Evolutionary conservation across 2,329 filamentous ascomycete genomes (phyloP).

Genomic region (Epichloe scottii): DNA sequence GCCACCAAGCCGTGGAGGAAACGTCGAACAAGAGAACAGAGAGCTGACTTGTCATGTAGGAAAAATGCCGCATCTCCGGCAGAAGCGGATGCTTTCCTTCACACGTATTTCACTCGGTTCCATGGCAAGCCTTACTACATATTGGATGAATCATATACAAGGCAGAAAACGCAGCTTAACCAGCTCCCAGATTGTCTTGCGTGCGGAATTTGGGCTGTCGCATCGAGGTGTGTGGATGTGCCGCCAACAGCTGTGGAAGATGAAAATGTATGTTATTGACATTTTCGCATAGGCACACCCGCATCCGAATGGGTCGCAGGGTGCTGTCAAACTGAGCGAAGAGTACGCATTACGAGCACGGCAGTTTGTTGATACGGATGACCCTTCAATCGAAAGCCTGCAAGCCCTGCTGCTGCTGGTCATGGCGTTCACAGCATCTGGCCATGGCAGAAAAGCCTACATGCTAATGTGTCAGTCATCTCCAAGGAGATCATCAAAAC

Average conservation of each 20-base stretch:
- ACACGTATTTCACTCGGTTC: constrained; percentile 67
- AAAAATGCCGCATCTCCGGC: constrained; percentile 33
- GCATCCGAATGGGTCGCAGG: constrained; percentile 54
- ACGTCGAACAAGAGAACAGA: not conserved
- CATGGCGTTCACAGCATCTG: constrained; percentile 62
- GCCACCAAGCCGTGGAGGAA: not conserved
- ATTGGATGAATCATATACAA: constrained; percentile 61
- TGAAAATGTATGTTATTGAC: not conserved
- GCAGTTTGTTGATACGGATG: constrained; percentile 61
- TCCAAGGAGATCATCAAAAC: not conserved
- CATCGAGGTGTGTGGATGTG: constrained; percentile 38
- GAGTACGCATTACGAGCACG: constrained; percentile 62
- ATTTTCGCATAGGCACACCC: constrained; percentile 43
- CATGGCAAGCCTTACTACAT: constrained; percentile 77
- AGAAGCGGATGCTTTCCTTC: constrained; percentile 51
- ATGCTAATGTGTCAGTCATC: constrained; percentile 59
- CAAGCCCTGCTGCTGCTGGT: constrained; percentile 66
- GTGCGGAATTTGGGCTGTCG: constrained; percentile 48
- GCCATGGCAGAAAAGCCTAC: constrained; percentile 73
- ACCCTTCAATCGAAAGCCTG: constrained; percentile 66
- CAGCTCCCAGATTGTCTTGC: constrained; percentile 47
- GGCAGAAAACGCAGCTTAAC: constrained; percentile 57
- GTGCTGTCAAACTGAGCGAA: constrained; percentile 55
- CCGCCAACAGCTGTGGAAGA: constrained; percentile 1
- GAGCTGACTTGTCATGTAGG: constrained; percentile 16